phyloP scores from a whole-genome alignment of 2,329 filamentous ascomycete species.

The Parastagonospora nodorum region DNA sequence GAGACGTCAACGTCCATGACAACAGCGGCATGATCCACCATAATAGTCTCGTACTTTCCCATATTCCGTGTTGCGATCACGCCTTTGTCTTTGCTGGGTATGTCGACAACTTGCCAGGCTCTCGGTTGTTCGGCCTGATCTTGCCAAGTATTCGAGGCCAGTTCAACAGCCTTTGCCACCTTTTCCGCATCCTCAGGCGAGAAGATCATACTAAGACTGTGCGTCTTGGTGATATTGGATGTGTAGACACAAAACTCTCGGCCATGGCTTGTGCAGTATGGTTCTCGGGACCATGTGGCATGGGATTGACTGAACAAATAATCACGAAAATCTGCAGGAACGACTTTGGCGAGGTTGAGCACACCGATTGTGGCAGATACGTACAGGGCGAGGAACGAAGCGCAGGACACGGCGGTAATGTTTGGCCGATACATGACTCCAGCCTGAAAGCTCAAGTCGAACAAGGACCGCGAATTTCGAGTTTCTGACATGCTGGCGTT shows the following conservation, averaged over 20 bases:
- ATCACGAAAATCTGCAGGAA: constrained; percentile 8
- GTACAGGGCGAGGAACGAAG: not conserved
- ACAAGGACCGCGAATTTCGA: not conserved
- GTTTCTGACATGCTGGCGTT: not conserved
- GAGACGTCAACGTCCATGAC: constrained; percentile 17
- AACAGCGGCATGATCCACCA: constrained; percentile 29
- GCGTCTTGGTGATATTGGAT: constrained; percentile 15
- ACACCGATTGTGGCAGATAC: constrained; percentile 14
- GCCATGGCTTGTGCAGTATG: constrained; percentile 15
- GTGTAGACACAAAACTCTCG: constrained; percentile 30
- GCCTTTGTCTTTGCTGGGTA: constrained; percentile 27
- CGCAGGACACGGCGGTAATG: not conserved
- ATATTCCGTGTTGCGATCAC: constrained; percentile 25
- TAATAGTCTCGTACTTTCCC: constrained; percentile 26
- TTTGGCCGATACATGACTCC: not conserved
- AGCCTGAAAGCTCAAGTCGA: not conserved
- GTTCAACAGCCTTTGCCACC: constrained; percentile 12
- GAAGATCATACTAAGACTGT: constrained; percentile 20
- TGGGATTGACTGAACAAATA: not conserved
- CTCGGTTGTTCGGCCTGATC: constrained; percentile 7
- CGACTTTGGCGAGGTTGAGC: constrained; percentile 17
- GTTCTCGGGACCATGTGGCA: constrained; percentile 23
- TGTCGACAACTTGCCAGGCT: constrained; percentile 19
- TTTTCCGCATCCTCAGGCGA: constrained; percentile 9
- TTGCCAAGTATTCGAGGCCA: constrained; percentile 13